A percentile compares a stretch with the other conserved stretches of the same genome.
phyloP scores from a whole-genome alignment of 2,329 filamentous ascomycete genomes.

The Teratosphaeriaceae sp. region DNA sequence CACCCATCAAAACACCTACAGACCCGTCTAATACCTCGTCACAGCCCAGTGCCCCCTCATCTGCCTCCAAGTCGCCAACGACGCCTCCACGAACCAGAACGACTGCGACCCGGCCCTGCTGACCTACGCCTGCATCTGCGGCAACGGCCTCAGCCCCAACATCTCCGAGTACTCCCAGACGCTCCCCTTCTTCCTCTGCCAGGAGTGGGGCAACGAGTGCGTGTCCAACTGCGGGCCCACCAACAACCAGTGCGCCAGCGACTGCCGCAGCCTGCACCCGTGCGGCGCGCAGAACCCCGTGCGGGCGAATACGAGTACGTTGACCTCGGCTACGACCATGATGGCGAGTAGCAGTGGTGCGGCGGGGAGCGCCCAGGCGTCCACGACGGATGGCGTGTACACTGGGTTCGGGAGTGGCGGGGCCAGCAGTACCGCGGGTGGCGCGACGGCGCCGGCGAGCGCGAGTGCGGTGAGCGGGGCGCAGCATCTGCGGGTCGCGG shows the following conservation, averaged over 20 bases:
- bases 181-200: slow-evolving; percentile 70
- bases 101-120: slow-evolving; percentile 56
- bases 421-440: slow-evolving; percentile 26
- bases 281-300: slow-evolving; percentile 65
- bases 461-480: slow-evolving; percentile 8
- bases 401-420: slow-evolving; percentile 41
- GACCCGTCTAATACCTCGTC: background rate
- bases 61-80: slow-evolving; percentile 55
- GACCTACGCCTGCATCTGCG: slow-evolving; percentile 67
- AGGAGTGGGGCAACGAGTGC: slow-evolving; percentile 59
- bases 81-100: slow-evolving; percentile 49
- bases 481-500: slow-evolving; percentile 27
- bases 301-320: slow-evolving; percentile 50
- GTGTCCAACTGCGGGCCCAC: slow-evolving; percentile 52
- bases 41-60: slow-evolving; percentile 36
- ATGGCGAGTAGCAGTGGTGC: background rate
- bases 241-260: slow-evolving; percentile 51
- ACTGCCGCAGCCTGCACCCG: slow-evolving; percentile 60
- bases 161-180: slow-evolving; percentile 71
- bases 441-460: slow-evolving; percentile 10
- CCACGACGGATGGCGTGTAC: slow-evolving; percentile 30
- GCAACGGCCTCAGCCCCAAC: slow-evolving; percentile 60
- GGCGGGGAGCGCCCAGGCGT: slow-evolving; percentile 23
- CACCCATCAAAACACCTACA: background rate
- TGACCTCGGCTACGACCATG: slow-evolving; percentile 39